Percentiles rank a stretch among this genome's conserved stretches.
Evolutionary conservation across 306 rosid species (phyloP).

Genomic region (Herpetospermum pedunculosum): DNA sequence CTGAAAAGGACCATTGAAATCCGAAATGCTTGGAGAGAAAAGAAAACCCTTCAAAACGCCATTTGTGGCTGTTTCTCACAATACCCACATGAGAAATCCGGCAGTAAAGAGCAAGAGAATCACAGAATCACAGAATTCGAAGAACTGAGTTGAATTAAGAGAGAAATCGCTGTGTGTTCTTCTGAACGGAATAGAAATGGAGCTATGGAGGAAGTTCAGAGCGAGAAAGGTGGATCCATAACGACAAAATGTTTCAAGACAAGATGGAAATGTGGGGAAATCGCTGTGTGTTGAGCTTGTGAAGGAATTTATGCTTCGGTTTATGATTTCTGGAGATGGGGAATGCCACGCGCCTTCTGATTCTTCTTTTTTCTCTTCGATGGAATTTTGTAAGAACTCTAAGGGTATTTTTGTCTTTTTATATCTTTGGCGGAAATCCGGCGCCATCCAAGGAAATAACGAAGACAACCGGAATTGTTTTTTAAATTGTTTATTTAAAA

Average conservation of each 20-base stretch:
- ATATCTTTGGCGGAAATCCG: not conserved
- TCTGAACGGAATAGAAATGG: not conserved
- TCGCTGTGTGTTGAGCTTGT: not conserved
- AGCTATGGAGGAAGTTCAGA: slow-evolving; percentile 8
- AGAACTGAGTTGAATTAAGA: no score
- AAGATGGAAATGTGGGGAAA: not conserved
- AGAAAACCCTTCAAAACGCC: slow-evolving; percentile 20
- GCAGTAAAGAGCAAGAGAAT: not conserved
- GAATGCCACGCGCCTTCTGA: slow-evolving; percentile 3
- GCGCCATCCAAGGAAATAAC: not conserved
- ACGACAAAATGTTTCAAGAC: not conserved
- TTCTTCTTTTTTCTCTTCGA: not conserved
- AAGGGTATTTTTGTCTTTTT: not conserved
- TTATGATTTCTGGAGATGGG: not conserved
- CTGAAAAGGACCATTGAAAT: slow-evolving; percentile 20
- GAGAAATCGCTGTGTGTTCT: not conserved
- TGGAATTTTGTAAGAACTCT: not conserved
- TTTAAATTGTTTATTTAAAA: no score
- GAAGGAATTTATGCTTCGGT: not conserved
- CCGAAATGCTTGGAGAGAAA: slow-evolving; percentile 9
- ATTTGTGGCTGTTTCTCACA: slow-evolving; percentile 14
- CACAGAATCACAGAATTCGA: not conserved
- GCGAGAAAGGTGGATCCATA: not conserved
- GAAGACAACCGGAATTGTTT: not conserved
- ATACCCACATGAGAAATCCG: slow-evolving; percentile 9